A percentile compares a stretch with the other conserved stretches of the same genome.
Evolutionary conservation across 257 asterid genomes (phyloP).

Genomic region (Solanum sejunctum): DNA sequence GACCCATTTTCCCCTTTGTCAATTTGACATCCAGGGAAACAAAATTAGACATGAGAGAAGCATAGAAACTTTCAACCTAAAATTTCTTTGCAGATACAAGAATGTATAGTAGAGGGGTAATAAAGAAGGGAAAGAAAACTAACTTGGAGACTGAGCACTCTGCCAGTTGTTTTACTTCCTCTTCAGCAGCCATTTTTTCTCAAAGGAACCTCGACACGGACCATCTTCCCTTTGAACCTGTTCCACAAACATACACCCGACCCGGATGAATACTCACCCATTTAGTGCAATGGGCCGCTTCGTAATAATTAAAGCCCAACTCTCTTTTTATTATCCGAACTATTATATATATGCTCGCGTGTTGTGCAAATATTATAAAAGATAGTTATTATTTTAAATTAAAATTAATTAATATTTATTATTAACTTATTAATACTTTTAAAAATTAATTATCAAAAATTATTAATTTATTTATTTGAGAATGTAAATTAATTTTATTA

Average conservation of each 20-base stretch:
- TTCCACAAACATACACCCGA: not conserved
- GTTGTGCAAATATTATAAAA: too few species aligned
- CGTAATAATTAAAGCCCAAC: too few species aligned
- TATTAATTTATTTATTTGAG: too few species aligned
- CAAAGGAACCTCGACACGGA: not conserved
- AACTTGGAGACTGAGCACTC: constrained; percentile 61
- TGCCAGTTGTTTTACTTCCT: constrained; percentile 44
- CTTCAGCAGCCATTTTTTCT: constrained; percentile 31
- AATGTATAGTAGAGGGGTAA: not conserved
- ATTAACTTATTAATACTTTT: too few species aligned
- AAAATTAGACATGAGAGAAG: not conserved
- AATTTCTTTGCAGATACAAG: not conserved
- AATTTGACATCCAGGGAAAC: not conserved
- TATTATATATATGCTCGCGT: too few species aligned
- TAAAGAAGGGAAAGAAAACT: not conserved
- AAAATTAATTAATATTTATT: too few species aligned
- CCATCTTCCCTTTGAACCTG: not conserved
- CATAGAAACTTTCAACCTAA: not conserved
- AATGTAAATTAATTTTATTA: too few species aligned
- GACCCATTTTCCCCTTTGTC: not conserved
- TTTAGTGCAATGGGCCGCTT: not conserved
- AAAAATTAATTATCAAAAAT: too few species aligned
- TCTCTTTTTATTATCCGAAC: too few species aligned
- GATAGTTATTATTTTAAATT: too few species aligned
- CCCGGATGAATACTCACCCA: not conserved